Evolutionary conservation across 768 basidiomycete species (phyloP), one percentile per base, ranked within the genome.

Genomic region (Pulveroboletus sp.): DNA sequence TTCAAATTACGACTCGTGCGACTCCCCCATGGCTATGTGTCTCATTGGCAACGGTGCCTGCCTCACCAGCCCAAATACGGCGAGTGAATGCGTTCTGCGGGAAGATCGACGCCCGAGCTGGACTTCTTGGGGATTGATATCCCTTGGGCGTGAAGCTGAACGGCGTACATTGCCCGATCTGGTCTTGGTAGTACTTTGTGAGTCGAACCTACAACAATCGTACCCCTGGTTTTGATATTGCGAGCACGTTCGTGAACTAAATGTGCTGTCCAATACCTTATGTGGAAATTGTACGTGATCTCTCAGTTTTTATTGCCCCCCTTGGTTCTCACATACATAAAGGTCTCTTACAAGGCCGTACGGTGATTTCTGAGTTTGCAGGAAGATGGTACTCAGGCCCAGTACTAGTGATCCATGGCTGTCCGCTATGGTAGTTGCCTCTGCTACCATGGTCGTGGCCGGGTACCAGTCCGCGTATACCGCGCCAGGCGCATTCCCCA

Each of bases 401-500:
- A n/a, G n/a, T n/a, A n/a, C n/a, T n/a, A n/a, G n/a, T 42, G 42
- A 20, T 19, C 20, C 31, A 5, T 31, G 26, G 49, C 42, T 56
- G n/a, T 27, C 38, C 31, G 53, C 34, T 8, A 38, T 36, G n/a
- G 45, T 52, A 19, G 13, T 64, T 9, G 43, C 22, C 22, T 53
- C 43, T 17, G 10, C 39, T n/a, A 13, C 53, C n/a, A 30, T 31
- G 12, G 40, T 51, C 7, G 55, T 34, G 9, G 50, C 29, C 30
- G 59, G 36, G 16, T 54, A 61, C 29, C 51, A 49, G 46, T 52
- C 63, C 13, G 45, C 20, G 24, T 84, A 77, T 58, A 79, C 83
- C 4, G 83, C 67, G 6, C 76, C 82, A 5, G 85, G 83, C 24
- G 59, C 68, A 4, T 87, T 86, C 63, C 85, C 86, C 2, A 84